A percentile compares a stretch with the other conserved stretches of the same genome.
Conservation (phyloP, 1,139 yeast genomes). For the Nakaseomyces kungkrabaensis region DNA sequence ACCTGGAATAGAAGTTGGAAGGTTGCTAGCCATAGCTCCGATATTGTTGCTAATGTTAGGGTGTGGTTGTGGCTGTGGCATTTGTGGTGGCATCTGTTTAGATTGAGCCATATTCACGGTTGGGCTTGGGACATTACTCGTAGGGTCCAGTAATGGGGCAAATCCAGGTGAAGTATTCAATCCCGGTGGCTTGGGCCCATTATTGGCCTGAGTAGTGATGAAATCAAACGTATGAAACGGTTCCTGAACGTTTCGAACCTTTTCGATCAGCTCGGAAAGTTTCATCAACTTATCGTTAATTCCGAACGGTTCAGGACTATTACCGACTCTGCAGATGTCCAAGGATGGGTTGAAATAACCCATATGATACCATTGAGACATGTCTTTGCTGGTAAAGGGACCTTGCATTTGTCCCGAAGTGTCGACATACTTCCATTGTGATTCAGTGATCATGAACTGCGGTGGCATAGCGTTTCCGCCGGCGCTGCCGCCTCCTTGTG, state of each 20-base stretch:
- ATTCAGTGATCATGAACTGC: slow-evolving; percentile 10
- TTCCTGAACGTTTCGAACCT: slow-evolving; percentile 20
- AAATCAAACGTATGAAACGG: slow-evolving; percentile 24
- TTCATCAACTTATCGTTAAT: slow-evolving; percentile 22
- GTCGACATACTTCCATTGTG: slow-evolving; percentile 30
- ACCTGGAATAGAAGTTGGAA: slow-evolving; percentile 1
- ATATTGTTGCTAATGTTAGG: neutral
- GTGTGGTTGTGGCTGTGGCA: neutral
- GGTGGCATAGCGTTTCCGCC: slow-evolving; percentile 5
- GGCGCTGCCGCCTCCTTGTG: neutral
- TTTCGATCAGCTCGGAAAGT: slow-evolving; percentile 19
- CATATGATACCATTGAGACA: slow-evolving; percentile 27
- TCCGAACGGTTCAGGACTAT: slow-evolving; percentile 22
- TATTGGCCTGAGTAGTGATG: neutral
- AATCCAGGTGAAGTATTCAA: neutral
- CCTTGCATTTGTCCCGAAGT: slow-evolving; percentile 27
- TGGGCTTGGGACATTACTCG: too few relatives aligned
- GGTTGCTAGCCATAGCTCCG: neutral
- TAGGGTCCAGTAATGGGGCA: neutral
- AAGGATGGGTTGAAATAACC: slow-evolving; percentile 26
- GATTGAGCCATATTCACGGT: too few relatives aligned
- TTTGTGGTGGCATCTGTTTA: too few relatives aligned
- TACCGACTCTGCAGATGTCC: slow-evolving; percentile 19
- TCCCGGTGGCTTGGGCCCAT: slow-evolving; percentile 1
- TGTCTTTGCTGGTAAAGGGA: slow-evolving; percentile 24